Base-by-base conservation (phyloP, 495 filamentous ascomycete species). In the Alectoria sarmentosa region DNA sequence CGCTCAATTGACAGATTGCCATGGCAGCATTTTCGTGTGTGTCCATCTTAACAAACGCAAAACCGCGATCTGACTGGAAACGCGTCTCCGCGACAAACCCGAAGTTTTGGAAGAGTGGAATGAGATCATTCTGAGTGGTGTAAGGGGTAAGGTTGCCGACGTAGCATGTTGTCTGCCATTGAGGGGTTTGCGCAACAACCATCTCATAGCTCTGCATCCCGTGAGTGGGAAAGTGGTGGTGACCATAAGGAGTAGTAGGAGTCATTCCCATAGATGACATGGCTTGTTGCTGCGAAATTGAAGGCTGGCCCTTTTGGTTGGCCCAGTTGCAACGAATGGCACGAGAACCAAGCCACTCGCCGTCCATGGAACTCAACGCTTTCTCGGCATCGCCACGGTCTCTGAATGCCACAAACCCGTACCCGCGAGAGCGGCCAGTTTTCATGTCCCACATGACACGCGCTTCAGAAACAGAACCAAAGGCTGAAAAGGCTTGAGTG, bases 401-500 rank as follows among this genome's bases (percentile, higher is more conserved):
- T 63, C 94, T 88, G 84, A 96, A 99, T 52, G 94, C 95, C 65
- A 99, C 94, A 69, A 99, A 99, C 7, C 94, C 94, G 71, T 99
- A 99, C 58, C 94, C 94, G 67, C 94, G 89, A 58, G 94, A 98
- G 63, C 94, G 88, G 64, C 94, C 94, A 48, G 94, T 99, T 82
- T 99, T 99, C 94, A 99, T 99, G 73, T 99, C 94, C 94, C 94
- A 99, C 94, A 99, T 99, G 64, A 99, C 94, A 67, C 94, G 91
- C 64, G 94, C 94, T 77, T 99, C 94, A n/a, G 95, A 98, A 41
- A 99, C 92, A 5, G 86, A 89, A 15, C 94, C 94, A 75, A 98
- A 99, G 44, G 92, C 92, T 48, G 90, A 95, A 76, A 99, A 99
- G 23, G 95, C 95, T 76, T 98, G 94, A 13, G 88, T 79, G 37